Evolutionary conservation across 441 rosid species (phyloP).

Genomic region (Cnidoscolus chayamansa): DNA sequence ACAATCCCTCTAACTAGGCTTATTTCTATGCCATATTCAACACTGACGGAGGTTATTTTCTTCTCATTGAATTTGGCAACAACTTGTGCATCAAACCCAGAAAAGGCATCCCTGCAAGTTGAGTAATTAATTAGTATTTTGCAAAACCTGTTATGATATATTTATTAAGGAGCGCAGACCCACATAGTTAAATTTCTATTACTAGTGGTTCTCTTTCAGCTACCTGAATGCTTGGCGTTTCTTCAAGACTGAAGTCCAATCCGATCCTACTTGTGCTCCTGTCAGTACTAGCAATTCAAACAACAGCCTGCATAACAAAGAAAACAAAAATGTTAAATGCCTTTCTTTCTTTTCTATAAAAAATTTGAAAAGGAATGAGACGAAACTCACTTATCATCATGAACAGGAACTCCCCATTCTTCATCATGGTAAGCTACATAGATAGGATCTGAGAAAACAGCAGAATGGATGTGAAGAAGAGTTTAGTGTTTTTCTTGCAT

Average conservation of each 20-base stretch:
- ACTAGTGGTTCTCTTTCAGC: background rate
- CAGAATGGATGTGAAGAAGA: no score
- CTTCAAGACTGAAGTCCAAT: slow-evolving; percentile 70
- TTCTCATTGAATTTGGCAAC: slow-evolving; percentile 54
- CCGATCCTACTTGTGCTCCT: slow-evolving; percentile 75
- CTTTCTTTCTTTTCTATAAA: no score
- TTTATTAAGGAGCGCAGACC: no score
- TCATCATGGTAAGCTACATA: slow-evolving; percentile 65
- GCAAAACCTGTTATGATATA: background rate
- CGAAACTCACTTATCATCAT: slow-evolving; percentile 48
- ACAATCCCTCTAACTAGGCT: slow-evolving; percentile 58
- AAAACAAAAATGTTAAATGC: no score
- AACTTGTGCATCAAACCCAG: slow-evolving; percentile 54
- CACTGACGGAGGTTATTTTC: slow-evolving; percentile 42
- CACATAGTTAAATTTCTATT: no score
- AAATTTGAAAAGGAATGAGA: background rate
- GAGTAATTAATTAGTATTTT: background rate
- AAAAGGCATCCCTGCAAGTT: slow-evolving; percentile 53
- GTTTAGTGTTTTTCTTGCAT: no score
- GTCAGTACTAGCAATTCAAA: slow-evolving; percentile 65
- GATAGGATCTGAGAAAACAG: slow-evolving; percentile 47
- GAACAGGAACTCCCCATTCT: slow-evolving; percentile 79
- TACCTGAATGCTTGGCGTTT: slow-evolving; percentile 54
- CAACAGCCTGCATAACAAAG: slow-evolving; percentile 38
- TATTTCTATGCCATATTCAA: slow-evolving; percentile 44